phyloP scores from a whole-genome alignment of 768 basidiomycete genomes.

The Collybia sordida region DNA sequence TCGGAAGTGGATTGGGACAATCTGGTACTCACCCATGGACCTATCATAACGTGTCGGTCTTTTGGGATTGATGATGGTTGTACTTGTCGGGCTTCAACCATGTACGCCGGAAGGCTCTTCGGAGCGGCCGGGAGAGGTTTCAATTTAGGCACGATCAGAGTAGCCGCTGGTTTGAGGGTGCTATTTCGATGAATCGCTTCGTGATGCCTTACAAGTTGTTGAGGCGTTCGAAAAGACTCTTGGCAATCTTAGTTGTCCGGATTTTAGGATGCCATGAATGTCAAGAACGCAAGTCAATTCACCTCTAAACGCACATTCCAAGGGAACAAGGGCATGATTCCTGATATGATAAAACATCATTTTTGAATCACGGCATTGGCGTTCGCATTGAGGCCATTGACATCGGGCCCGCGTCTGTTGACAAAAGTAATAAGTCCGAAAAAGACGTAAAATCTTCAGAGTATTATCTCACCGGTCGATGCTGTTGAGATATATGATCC shows the following conservation, averaged over 20 bases:
- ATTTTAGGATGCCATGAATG: not conserved
- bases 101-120: slow-evolving; percentile 47
- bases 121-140: slow-evolving; percentile 38
- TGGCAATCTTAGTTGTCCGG: slow-evolving; percentile 46
- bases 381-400: slow-evolving; percentile 58
- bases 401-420: slow-evolving; percentile 38
- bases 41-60: slow-evolving; percentile 50
- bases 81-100: slow-evolving; percentile 43
- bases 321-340: slow-evolving; percentile 44
- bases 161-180: slow-evolving; percentile 32
- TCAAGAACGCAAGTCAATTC: slow-evolving; percentile 5
- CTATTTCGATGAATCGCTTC: slow-evolving; percentile 35
- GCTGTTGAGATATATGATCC: slow-evolving; percentile 40
- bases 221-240: slow-evolving; percentile 42
- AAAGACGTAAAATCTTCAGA: slow-evolving; percentile 4
- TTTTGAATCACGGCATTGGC: slow-evolving; percentile 32
- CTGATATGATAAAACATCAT: slow-evolving; percentile 49
- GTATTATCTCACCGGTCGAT: slow-evolving; percentile 7
- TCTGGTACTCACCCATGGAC: slow-evolving; percentile 48
- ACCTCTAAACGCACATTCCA: slow-evolving; percentile 57
- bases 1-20: not conserved
- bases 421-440: not conserved
- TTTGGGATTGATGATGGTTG: slow-evolving; percentile 44
- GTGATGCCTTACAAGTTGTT: slow-evolving; percentile 52
- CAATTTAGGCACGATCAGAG: slow-evolving; percentile 26